Conservation (phyloP, 176 grass and related monocot species). For the Canna indica region DNA sequence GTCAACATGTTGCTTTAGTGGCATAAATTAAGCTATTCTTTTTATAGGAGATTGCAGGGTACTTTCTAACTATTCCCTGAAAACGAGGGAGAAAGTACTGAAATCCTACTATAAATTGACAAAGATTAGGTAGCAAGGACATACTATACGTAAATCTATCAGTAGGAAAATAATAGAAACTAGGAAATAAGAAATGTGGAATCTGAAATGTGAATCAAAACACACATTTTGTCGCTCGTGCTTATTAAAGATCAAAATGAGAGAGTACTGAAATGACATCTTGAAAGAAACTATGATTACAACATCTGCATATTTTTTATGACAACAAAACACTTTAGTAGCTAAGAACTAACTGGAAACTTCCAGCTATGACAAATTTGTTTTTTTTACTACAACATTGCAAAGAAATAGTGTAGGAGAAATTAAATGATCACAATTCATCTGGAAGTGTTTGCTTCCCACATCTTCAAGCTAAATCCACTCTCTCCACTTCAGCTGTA, state of each 20-base stretch:
- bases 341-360: constrained; percentile 3
- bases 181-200: no score
- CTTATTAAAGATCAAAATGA: not conserved
- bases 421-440: not conserved
- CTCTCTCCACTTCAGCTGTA: not conserved
- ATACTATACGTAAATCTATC: no score
- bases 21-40: no score
- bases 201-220: not conserved
- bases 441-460: not conserved
- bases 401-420: not conserved
- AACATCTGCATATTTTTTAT: not conserved
- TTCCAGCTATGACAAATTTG: not conserved
- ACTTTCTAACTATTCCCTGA: no score
- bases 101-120: no score
- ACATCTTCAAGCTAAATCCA: constrained; percentile 7
- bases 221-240: no score
- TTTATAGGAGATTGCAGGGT: no score
- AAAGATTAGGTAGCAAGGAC: no score
- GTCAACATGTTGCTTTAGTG: no score
- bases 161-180: no score
- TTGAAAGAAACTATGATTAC: constrained; percentile 2
- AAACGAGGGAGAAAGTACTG: no score
- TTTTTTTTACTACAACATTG: not conserved
- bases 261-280: constrained; percentile 3
- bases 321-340: not conserved